These are phyloP conservation scores for Neurospora tetrasperma DNA, from an alignment of 495 filamentous ascomycete genomes.

Conservation along the genomic window DNA sequence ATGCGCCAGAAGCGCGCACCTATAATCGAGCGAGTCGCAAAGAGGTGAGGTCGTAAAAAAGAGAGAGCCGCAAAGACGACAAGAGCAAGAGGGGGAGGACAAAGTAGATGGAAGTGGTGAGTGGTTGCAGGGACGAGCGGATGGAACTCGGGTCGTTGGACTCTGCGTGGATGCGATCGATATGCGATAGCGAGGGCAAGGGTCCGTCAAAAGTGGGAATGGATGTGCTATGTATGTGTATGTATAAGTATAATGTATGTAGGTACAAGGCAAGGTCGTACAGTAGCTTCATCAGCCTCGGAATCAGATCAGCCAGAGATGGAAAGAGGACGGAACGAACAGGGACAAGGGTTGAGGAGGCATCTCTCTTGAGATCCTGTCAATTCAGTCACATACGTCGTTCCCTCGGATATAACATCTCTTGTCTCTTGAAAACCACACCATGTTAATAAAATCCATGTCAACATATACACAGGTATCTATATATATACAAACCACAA, in stretches of 20 bases:
- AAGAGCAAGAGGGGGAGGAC: background rate
- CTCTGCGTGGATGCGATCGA: background rate
- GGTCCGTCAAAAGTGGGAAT: background rate
- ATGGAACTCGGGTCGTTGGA: background rate
- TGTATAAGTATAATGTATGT: background rate
- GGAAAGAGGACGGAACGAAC: background rate
- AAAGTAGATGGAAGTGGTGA: background rate
- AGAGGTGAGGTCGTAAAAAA: background rate
- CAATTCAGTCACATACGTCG: too few relatives aligned
- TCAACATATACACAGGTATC: background rate
- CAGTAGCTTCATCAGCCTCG: background rate
- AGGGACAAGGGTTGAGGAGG: background rate
- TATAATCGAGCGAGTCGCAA: background rate
- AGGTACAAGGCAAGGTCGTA: background rate
- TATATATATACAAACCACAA: too few relatives aligned
- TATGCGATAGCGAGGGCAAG: background rate
- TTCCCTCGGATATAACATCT: background rate
- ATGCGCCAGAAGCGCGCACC: background rate
- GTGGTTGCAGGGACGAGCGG: background rate
- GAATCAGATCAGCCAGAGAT: background rate
- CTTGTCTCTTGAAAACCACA: background rate
- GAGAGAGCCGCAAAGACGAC: background rate
- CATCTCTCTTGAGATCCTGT: too few relatives aligned
- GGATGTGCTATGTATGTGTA: background rate
- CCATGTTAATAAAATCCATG: background rate